A percentile compares a stretch with the other conserved stretches of the same genome.
Evolutionary conservation across 139 green algal genomes (phyloP).

Genomic region (Coelastrella sp.): DNA sequence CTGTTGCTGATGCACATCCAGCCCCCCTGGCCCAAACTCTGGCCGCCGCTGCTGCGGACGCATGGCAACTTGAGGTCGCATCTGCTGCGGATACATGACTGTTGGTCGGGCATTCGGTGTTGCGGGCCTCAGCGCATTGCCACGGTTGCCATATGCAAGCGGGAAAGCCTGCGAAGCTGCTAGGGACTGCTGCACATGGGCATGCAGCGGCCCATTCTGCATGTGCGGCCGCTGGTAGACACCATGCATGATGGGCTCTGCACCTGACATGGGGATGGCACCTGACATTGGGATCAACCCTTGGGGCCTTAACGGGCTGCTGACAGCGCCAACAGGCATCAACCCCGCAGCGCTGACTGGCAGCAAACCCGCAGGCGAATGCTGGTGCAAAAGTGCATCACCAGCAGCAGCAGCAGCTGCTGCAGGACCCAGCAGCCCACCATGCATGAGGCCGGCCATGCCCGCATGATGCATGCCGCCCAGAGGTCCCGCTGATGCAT

Average conservation of each 20-base stretch:
- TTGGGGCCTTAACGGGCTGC: neutral
- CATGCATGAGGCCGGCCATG: neutral
- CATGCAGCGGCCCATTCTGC: neutral
- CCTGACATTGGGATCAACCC: neutral
- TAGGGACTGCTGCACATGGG: neutral
- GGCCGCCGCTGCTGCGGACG: neutral
- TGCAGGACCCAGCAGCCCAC: neutral
- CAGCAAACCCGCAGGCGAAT: neutral
- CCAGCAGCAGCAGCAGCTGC: neutral
- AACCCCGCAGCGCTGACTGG: neutral
- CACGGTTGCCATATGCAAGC: neutral
- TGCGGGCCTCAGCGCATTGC: neutral
- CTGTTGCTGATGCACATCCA: neutral
- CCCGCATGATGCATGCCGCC: neutral
- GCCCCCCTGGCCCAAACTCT: neutral
- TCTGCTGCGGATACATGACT: neutral
- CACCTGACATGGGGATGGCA: neutral
- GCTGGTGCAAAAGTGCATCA: neutral
- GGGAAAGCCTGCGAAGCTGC: neutral
- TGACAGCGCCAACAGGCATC: neutral
- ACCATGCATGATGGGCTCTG: neutral
- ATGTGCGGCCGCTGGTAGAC: conserved; percentile 5
- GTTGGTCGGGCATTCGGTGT: neutral
- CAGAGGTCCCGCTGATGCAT: neutral
- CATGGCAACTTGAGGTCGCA: neutral